phyloP scores from a whole-genome alignment of 1,284 basidiomycete species.

The Coniophora puteana region DNA sequence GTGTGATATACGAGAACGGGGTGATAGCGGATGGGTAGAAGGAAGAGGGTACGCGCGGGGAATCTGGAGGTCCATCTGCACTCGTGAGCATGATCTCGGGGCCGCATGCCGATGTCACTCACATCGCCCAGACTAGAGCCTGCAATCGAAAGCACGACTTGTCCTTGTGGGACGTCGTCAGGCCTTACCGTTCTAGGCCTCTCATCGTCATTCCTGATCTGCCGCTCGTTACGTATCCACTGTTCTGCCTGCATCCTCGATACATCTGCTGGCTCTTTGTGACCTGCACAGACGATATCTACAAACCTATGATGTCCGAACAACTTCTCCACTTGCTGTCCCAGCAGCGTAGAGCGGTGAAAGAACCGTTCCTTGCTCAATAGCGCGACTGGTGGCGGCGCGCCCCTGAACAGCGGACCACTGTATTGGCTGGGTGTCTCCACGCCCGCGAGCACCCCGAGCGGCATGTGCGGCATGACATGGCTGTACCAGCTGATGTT shows the following conservation, averaged over 20 bases:
- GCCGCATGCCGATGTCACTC: too few species aligned
- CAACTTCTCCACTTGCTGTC: conserved; percentile 30
- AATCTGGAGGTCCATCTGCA: conserved; percentile 12
- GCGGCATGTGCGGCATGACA: conserved; percentile 49
- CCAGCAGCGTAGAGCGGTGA: conserved; percentile 36
- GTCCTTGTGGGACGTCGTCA: too few species aligned
- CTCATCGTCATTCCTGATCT: too few species aligned
- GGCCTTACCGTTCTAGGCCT: too few species aligned
- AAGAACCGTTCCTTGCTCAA: conserved; percentile 45
- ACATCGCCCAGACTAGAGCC: background rate
- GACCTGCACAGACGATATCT: too few species aligned
- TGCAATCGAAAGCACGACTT: background rate
- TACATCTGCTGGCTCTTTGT: too few species aligned
- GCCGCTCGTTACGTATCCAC: too few species aligned
- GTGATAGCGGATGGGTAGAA: conserved; percentile 16
- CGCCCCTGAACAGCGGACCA: conserved; percentile 27
- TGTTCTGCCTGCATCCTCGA: too few species aligned
- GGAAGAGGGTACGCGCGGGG: conserved; percentile 22
- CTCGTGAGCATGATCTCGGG: background rate
- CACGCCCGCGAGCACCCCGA: conserved; percentile 21
- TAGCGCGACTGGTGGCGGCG: conserved; percentile 39
- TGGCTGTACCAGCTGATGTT: conserved; percentile 42
- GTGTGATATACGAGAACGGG: conserved; percentile 12
- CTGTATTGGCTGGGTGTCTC: conserved; percentile 6
- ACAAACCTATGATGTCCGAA: conserved; percentile 45